These are phyloP conservation scores for Ephemerocybe angulata DNA, from an alignment of 768 basidiomycete genomes.

Conservation along the genomic window DNA sequence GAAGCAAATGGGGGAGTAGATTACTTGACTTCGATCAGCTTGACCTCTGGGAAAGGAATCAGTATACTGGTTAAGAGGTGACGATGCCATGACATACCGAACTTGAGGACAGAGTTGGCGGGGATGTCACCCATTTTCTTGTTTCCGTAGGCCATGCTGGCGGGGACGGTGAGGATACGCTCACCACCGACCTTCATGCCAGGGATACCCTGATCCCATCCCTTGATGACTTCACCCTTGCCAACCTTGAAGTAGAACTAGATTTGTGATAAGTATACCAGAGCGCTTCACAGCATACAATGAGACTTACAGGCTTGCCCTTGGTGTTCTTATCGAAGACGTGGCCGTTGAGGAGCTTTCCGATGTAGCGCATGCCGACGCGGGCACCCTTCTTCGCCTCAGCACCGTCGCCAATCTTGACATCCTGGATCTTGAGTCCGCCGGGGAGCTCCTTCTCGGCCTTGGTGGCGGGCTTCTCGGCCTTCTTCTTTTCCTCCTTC, in stretches of 20 bases:
- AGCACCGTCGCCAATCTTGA: constrained; percentile 78
- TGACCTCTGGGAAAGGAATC: constrained; percentile 51
- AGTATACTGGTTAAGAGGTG: neutral
- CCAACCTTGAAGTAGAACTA: constrained; percentile 83
- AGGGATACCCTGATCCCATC: constrained; percentile 88
- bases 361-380: constrained; percentile 88
- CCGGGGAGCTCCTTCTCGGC: constrained; percentile 50
- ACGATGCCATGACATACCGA: constrained; percentile 50
- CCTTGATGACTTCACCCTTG: constrained; percentile 89
- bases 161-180: constrained; percentile 72
- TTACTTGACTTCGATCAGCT: constrained; percentile 67
- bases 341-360: constrained; percentile 76
- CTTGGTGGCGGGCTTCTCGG: constrained; percentile 24
- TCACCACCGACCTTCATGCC: constrained; percentile 94
- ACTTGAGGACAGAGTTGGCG: constrained; percentile 73
- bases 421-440: constrained; percentile 76
- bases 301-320: constrained; percentile 73
- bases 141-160: constrained; percentile 72
- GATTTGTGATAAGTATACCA: constrained; percentile 2
- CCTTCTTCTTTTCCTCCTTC: constrained; percentile 33
- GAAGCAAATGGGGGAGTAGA: neutral
- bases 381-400: constrained; percentile 82
- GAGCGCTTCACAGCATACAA: neutral
- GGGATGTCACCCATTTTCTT: constrained; percentile 59
- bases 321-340: constrained; percentile 78